phyloP scores from a whole-genome alignment of 805 yeast genomes.

The Blastobotrys mokoenaii region DNA sequence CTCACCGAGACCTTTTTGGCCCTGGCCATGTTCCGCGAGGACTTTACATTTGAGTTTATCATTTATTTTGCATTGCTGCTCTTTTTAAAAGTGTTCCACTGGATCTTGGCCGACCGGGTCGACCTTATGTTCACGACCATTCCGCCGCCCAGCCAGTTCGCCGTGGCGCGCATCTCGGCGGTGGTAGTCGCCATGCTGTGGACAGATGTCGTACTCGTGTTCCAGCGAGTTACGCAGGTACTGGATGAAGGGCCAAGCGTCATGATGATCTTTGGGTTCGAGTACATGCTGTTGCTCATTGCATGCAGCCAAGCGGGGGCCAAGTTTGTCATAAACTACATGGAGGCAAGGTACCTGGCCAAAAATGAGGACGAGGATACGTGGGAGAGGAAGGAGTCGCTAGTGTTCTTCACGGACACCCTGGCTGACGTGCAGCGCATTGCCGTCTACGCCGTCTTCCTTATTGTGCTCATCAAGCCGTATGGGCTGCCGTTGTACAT shows the following conservation, averaged over 20 bases:
- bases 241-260: constrained; percentile 22
- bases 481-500: constrained; percentile 39
- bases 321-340: constrained; percentile 43
- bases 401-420: constrained; percentile 48
- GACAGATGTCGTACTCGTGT: constrained; percentile 46
- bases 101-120: constrained; percentile 53
- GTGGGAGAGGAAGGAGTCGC: constrained; percentile 65
- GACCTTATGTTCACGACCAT: constrained; percentile 41
- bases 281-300: constrained; percentile 56
- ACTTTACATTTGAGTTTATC: constrained; percentile 39
- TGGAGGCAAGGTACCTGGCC: constrained; percentile 45
- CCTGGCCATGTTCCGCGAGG: constrained; percentile 44
- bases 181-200: constrained; percentile 38
- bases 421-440: constrained; percentile 42
- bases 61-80: constrained; percentile 34
- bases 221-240: constrained; percentile 36
- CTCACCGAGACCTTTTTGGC: constrained; percentile 52
- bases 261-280: constrained; percentile 66
- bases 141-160: constrained; percentile 27
- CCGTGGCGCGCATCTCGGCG: constrained; percentile 36
- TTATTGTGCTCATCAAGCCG: constrained; percentile 39
- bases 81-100: constrained; percentile 63
- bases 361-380: constrained; percentile 46
- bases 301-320: constrained; percentile 40
- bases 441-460: constrained; percentile 37